Conservation (phyloP, 2,329 filamentous ascomycete genomes). For the Hypoxylon sp. region DNA sequence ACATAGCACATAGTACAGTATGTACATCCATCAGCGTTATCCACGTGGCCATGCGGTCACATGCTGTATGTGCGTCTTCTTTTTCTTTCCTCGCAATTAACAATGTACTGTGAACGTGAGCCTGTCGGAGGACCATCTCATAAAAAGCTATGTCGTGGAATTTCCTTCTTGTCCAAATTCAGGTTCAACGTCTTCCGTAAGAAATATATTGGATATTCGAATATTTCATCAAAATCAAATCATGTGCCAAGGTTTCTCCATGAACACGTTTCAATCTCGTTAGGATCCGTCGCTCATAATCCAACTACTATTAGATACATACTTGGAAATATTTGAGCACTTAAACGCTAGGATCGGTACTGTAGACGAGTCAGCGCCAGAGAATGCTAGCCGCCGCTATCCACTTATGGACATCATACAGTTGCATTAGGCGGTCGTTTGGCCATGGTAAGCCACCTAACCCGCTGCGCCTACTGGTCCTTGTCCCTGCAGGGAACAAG, state of each 20-base stretch:
- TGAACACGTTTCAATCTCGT: neutral
- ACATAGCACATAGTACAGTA: too few species aligned
- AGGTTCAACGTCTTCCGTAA: neutral
- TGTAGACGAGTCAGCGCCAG: constrained; percentile 22
- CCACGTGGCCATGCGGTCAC: constrained; percentile 38
- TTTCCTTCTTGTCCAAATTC: neutral
- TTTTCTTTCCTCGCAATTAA: neutral
- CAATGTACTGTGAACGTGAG: neutral
- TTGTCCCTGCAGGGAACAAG: constrained; percentile 39
- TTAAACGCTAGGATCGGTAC: constrained; percentile 21
- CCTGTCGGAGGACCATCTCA: neutral
- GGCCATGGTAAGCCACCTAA: constrained; percentile 42
- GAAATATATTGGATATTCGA: neutral
- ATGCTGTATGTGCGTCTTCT: constrained; percentile 5
- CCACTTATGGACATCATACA: constrained; percentile 35
- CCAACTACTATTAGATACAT: neutral
- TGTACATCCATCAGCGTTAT: constrained; percentile 21
- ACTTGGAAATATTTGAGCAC: constrained; percentile 10
- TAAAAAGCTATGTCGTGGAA: neutral
- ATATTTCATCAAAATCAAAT: neutral
- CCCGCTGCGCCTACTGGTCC: constrained; percentile 28
- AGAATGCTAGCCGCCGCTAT: constrained; percentile 28
- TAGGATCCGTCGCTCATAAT: neutral
- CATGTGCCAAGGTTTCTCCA: neutral
- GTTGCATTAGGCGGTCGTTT: constrained; percentile 40